A percentile compares a stretch with the other conserved stretches of the same genome.
phyloP scores from a whole-genome alignment of 306 rosid genomes.

The Citrullus mucosospermus region DNA sequence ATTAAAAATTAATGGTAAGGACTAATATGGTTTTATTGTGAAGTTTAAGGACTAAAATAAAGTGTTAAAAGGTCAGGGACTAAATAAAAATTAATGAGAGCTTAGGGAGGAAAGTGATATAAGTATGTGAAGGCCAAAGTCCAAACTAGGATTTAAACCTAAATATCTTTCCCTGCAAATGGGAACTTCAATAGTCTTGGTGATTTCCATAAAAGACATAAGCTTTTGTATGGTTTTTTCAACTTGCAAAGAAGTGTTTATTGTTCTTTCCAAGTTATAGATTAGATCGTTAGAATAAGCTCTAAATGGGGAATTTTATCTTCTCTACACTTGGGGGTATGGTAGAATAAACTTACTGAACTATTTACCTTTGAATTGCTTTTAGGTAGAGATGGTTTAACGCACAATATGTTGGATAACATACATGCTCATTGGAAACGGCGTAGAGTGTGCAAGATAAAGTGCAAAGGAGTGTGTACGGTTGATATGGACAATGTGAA shows the following conservation, averaged over 20 bases:
- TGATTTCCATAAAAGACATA: background rate
- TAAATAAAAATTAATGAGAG: background rate
- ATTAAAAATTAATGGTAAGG: background rate
- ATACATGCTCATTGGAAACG: slow-evolving; percentile 97
- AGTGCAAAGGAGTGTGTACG: slow-evolving; percentile 87
- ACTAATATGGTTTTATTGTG: background rate
- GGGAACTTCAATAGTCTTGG: background rate
- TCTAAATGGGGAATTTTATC: background rate
- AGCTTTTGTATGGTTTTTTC: background rate
- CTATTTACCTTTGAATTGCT: background rate
- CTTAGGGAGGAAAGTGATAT: background rate
- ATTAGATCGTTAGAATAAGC: background rate
- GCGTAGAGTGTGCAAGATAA: slow-evolving; percentile 82
- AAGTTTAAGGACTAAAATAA: background rate
- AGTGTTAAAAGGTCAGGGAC: background rate
- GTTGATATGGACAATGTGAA: slow-evolving; percentile 76
- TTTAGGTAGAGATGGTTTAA: slow-evolving; percentile 95
- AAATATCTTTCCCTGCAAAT: background rate
- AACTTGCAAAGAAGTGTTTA: background rate
- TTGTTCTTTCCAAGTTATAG: background rate
- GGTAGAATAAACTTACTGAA: background rate
- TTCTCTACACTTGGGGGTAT: background rate
- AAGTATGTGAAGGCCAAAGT: background rate
- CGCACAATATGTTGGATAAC: slow-evolving; percentile 96
- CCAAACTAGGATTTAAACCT: background rate